These are phyloP conservation scores for Ascochyta viciae-villosae DNA, from an alignment of 2,329 filamentous ascomycete species.

Conservation along the genomic window DNA sequence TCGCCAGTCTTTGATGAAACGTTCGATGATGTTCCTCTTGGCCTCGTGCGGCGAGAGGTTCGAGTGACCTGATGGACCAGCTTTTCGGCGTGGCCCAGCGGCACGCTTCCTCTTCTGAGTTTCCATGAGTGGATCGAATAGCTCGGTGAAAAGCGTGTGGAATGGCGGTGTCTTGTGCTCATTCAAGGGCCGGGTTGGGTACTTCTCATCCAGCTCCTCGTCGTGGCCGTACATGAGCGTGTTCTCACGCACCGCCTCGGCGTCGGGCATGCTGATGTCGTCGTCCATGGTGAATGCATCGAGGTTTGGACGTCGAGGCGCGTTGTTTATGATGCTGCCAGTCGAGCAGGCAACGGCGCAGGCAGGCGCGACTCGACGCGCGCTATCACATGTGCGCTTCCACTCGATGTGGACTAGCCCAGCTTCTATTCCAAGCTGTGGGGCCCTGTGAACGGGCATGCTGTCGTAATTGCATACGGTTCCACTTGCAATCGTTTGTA, in stretches of 20 bases:
- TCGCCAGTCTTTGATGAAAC: conserved; percentile 87
- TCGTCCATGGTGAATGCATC: conserved; percentile 37
- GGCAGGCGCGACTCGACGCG: conserved; percentile 21
- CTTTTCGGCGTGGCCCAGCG: conserved; percentile 62
- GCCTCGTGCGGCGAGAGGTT: conserved; percentile 77
- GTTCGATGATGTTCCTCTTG: conserved; percentile 79
- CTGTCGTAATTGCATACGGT: conserved; percentile 13
- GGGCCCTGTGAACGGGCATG: conserved; percentile 3
- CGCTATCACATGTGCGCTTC: conserved; percentile 23
- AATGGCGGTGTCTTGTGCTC: conserved; percentile 81
- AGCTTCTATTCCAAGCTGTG: conserved; percentile 4
- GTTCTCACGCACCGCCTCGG: conserved; percentile 55
- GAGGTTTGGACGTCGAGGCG: conserved; percentile 3
- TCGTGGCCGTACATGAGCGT: conserved; percentile 58
- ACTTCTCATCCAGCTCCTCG: conserved; percentile 59
- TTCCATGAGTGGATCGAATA: conserved; percentile 83
- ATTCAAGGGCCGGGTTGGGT: conserved; percentile 83
- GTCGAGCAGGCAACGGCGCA: conserved; percentile 18
- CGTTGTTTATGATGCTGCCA: conserved; percentile 7
- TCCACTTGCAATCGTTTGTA: conserved; percentile 10
- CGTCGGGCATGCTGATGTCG: conserved; percentile 49
- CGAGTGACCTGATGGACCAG: conserved; percentile 64
- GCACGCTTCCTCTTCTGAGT: conserved; percentile 76
- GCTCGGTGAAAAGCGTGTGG: conserved; percentile 73
- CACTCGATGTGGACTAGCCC: conserved; percentile 11